These are phyloP conservation scores for Psilocybe sp. DNA, from an alignment of 768 basidiomycete species.

Conservation along the genomic window DNA sequence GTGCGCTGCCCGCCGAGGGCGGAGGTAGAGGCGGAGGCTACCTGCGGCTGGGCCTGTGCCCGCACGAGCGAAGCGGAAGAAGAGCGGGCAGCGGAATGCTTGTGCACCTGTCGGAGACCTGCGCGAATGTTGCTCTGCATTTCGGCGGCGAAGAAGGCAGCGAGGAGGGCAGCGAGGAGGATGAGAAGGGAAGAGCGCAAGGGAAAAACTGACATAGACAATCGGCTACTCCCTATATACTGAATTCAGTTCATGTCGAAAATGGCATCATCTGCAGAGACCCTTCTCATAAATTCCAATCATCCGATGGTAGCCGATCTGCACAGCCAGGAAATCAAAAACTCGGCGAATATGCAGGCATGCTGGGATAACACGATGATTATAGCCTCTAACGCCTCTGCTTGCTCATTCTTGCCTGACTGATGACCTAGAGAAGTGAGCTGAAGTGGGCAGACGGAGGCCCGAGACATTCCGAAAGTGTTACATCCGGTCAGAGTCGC, in stretches of 20 bases:
- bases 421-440: too few relatives aligned
- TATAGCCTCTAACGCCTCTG: too few relatives aligned
- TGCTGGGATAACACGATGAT: too few relatives aligned
- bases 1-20: constrained; percentile 15
- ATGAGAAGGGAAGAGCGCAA: constrained; percentile 5
- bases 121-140: constrained; percentile 20
- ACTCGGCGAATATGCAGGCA: too few relatives aligned
- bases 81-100: constrained; percentile 11
- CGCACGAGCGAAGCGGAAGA: constrained; percentile 9
- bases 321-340: too few relatives aligned
- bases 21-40: constrained; percentile 8
- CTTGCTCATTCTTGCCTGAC: too few relatives aligned
- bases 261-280: too few relatives aligned
- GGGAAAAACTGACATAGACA: not conserved
- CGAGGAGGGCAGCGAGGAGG: constrained; percentile 7
- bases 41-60: constrained; percentile 2
- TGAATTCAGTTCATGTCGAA: not conserved
- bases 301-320: not conserved
- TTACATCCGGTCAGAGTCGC: not conserved
- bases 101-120: constrained; percentile 12
- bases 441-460: too few relatives aligned
- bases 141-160: not conserved
- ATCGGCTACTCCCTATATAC: constrained; percentile 1
- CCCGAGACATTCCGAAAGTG: not conserved
- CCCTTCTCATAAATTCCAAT: not conserved